A percentile compares a stretch with the other conserved stretches of the same genome.
phyloP scores from a whole-genome alignment of 768 basidiomycete species.

The Agrocybe praecox region DNA sequence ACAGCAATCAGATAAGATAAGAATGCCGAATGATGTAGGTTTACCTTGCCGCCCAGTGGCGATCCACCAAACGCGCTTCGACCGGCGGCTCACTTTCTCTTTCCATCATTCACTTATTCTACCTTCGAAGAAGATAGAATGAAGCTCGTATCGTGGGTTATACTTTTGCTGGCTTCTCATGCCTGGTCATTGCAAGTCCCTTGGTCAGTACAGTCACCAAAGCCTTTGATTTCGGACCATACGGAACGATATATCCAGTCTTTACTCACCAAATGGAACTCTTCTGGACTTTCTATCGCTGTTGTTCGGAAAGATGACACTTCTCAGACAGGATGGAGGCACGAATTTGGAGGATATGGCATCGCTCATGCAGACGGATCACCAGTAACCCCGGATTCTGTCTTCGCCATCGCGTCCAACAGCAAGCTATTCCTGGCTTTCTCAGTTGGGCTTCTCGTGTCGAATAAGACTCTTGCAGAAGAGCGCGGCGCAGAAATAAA shows the following conservation, averaged over 20 bases:
- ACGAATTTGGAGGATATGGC: slow-evolving; percentile 42
- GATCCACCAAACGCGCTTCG: too few species aligned
- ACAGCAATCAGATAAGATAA: too few species aligned
- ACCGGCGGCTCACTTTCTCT: too few species aligned
- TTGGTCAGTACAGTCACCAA: not conserved
- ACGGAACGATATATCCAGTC: slow-evolving; percentile 26
- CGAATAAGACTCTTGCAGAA: slow-evolving; percentile 35
- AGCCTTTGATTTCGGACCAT: slow-evolving; percentile 20
- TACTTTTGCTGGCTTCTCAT: not conserved
- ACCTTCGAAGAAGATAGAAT: not conserved
- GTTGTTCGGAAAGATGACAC: slow-evolving; percentile 36
- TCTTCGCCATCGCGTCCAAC: slow-evolving; percentile 48
- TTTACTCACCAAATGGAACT: slow-evolving; percentile 36
- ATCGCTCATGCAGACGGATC: slow-evolving; percentile 32
- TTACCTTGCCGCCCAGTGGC: too few species aligned
- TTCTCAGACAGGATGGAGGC: slow-evolving; percentile 32
- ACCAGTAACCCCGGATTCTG: slow-evolving; percentile 42
- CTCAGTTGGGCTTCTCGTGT: slow-evolving; percentile 40
- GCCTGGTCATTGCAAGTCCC: not conserved
- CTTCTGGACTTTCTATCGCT: slow-evolving; percentile 41
- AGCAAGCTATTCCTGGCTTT: slow-evolving; percentile 43
- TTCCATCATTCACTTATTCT: too few species aligned
- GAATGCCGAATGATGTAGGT: too few species aligned
- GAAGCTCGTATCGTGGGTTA: not conserved
- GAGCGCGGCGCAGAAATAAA: slow-evolving; percentile 29